These are phyloP conservation scores for Fomitopsis pulvina DNA, from an alignment of 768 basidiomycete species.

Conservation along the genomic window DNA sequence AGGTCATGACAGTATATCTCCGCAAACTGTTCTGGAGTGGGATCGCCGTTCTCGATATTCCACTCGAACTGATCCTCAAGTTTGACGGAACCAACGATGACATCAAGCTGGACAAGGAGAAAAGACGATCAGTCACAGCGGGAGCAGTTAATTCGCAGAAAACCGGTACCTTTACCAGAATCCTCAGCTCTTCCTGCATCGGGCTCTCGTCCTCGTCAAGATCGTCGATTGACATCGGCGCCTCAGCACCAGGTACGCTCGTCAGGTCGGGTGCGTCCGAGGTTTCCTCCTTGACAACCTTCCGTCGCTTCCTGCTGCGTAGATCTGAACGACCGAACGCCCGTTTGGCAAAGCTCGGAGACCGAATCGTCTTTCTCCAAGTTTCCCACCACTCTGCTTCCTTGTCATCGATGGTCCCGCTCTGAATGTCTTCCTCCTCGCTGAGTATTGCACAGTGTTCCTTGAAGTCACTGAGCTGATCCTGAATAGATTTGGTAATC, in stretches of 20 bases:
- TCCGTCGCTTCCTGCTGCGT: constrained; percentile 37
- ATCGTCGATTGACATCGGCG: constrained; percentile 48
- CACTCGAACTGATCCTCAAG: constrained; percentile 97
- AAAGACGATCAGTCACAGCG: not conserved
- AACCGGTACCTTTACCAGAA: constrained; percentile 82
- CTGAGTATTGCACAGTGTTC: constrained; percentile 50
- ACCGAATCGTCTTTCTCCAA: constrained; percentile 55
- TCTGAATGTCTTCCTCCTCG: constrained; percentile 26
- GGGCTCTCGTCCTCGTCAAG: constrained; percentile 58
- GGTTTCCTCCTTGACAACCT: constrained; percentile 26
- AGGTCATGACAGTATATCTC: constrained; percentile 81
- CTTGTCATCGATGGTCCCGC: constrained; percentile 44
- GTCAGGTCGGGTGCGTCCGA: constrained; percentile 6
- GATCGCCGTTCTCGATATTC: constrained; percentile 78
- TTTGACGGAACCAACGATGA: constrained; percentile 89
- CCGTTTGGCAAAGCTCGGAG: constrained; percentile 27
- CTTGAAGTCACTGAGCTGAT: constrained; percentile 79
- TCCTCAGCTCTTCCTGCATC: constrained; percentile 82
- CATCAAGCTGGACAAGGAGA: constrained; percentile 74
- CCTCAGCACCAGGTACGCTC: constrained; percentile 13
- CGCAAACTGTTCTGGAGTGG: constrained; percentile 91
- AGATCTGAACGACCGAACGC: constrained; percentile 23
- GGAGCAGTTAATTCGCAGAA: not conserved
- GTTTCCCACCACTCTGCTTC: constrained; percentile 60
- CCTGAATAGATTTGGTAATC: constrained; percentile 80